Percentiles rank a stretch among this genome's conserved stretches.
These are phyloP conservation scores for Rhododendron mucronatum DNA, from an alignment of 148 eudicot species.

Conservation along the genomic window DNA sequence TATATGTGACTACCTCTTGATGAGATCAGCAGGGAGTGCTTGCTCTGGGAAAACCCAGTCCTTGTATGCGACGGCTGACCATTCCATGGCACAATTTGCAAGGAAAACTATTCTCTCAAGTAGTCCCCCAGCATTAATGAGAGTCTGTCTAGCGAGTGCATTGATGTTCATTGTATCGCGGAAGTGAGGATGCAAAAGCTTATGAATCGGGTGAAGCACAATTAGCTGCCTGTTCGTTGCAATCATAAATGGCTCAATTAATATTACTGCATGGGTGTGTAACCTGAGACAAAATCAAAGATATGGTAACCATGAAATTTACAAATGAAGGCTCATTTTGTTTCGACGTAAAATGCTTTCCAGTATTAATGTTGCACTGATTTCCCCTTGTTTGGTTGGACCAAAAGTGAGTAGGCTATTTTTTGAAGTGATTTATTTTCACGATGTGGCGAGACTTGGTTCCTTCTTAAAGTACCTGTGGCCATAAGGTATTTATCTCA, in stretches of 20 bases:
- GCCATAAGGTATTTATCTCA: background rate
- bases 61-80: conserved; percentile 47
- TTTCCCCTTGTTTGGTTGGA: background rate
- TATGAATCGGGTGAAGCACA: conserved; percentile 64
- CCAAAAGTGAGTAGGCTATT: background rate
- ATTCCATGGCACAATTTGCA: conserved; percentile 46
- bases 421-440: background rate
- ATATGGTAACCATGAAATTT: background rate
- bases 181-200: conserved; percentile 69
- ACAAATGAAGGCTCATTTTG: background rate
- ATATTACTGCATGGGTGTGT: conserved; percentile 53
- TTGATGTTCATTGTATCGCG: conserved; percentile 66
- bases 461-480: background rate
- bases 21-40: conserved; percentile 66
- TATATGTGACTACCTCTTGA: conserved; percentile 41
- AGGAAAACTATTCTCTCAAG: conserved; percentile 58
- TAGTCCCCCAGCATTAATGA: conserved; percentile 60
- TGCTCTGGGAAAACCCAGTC: conserved; percentile 63
- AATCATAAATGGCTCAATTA: conserved; percentile 69
- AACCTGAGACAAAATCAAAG: conserved; percentile 33
- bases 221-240: conserved; percentile 69
- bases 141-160: conserved; percentile 50
- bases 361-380: background rate
- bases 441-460: background rate
- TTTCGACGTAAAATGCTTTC: background rate